These are phyloP conservation scores for Coniochaeta sp. DNA, from an alignment of 2,329 filamentous ascomycete genomes.

Conservation along the genomic window DNA sequence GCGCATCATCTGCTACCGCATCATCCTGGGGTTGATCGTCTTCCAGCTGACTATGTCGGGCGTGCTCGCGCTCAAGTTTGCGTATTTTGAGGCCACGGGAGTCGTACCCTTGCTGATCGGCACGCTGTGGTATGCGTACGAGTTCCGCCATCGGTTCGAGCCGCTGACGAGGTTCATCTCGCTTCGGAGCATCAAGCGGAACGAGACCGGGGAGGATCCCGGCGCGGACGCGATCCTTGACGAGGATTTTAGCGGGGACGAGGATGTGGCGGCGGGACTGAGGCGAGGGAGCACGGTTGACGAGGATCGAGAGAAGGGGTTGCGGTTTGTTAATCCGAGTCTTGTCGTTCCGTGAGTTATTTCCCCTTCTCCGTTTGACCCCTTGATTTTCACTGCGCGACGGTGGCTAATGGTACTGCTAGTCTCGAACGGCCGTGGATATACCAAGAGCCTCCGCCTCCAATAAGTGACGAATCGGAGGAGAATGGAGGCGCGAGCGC, in stretches of 20 bases:
- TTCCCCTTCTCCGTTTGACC: not conserved
- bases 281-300: slow-evolving; percentile 60
- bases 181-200: slow-evolving; percentile 68
- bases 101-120: slow-evolving; percentile 69
- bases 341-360: slow-evolving; percentile 56
- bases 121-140: slow-evolving; percentile 85
- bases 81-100: slow-evolving; percentile 64
- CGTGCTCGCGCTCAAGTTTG: slow-evolving; percentile 66
- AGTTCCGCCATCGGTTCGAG: slow-evolving; percentile 73
- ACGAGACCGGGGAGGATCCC: slow-evolving; percentile 36
- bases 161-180: slow-evolving; percentile 91
- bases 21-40: slow-evolving; percentile 77
- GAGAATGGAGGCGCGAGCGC: slow-evolving; percentile 7
- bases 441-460: slow-evolving; percentile 47
- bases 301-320: slow-evolving; percentile 61
- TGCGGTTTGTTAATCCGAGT: slow-evolving; percentile 71
- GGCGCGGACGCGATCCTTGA: slow-evolving; percentile 35
- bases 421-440: slow-evolving; percentile 68
- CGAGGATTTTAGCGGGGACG: slow-evolving; percentile 26
- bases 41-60: slow-evolving; percentile 91
- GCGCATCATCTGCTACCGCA: slow-evolving; percentile 92
- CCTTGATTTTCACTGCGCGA: slow-evolving; percentile 6
- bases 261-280: slow-evolving; percentile 29
- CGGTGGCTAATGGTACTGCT: not conserved
- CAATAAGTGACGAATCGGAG: slow-evolving; percentile 13